Evolutionary conservation across 1,284 basidiomycete species (phyloP).

Genomic region (Ganoderma boninense): DNA sequence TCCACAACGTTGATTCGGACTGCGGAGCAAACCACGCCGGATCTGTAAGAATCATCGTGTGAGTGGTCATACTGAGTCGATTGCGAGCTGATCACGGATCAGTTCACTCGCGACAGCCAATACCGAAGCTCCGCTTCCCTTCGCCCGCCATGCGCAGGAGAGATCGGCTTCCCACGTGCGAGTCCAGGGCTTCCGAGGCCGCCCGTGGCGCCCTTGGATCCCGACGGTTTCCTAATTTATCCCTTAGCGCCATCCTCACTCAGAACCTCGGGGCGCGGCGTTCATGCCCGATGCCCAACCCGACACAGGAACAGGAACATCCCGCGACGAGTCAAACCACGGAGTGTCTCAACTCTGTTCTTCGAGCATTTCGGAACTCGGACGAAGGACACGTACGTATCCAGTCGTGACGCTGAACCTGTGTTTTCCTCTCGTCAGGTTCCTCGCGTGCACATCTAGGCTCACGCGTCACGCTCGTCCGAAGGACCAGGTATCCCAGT

Average conservation of each 20-base stretch:
- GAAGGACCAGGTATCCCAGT: conserved; percentile 14
- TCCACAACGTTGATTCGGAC: not conserved
- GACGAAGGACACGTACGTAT: conserved; percentile 7
- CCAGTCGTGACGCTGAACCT: conserved; percentile 4
- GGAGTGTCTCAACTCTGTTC: conserved; percentile 7
- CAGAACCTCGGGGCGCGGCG: conserved; percentile 15
- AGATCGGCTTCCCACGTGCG: conserved; percentile 5
- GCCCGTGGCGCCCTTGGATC: conserved; percentile 21
- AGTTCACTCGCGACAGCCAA: conserved; percentile 5
- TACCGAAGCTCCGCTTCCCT: conserved; percentile 2
- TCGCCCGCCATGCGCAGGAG: not conserved
- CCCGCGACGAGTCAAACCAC: conserved; percentile 12
- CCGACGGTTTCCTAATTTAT: conserved; percentile 23
- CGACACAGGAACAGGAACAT: conserved; percentile 8
- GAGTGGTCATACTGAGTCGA: conserved; percentile 22
- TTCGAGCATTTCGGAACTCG: conserved; percentile 25
- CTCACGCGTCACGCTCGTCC: conserved; percentile 19
- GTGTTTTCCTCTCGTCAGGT: not conserved
- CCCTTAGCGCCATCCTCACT: conserved; percentile 10
- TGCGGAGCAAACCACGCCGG: not conserved
- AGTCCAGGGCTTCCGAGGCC: conserved; percentile 22
- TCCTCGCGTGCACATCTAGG: conserved; percentile 2
- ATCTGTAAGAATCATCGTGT: not conserved
- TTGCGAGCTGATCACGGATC: conserved; percentile 13
- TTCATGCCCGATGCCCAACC: conserved; percentile 22